Evolutionary conservation across 148 eudicot species (phyloP).

Genomic region (Fagopyrum tataricum): DNA sequence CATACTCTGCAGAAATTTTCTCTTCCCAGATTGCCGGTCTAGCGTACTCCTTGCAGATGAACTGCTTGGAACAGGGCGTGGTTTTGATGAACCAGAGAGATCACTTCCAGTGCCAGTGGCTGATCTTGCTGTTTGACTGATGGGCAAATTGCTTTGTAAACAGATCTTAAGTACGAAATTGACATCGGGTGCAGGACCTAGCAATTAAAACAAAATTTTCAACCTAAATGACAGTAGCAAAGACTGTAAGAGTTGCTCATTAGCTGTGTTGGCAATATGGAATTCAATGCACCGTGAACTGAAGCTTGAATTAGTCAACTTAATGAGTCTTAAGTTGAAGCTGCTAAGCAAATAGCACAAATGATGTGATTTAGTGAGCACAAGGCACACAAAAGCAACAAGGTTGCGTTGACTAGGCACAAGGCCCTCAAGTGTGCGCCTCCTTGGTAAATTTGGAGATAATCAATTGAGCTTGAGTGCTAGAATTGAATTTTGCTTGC

Average conservation of each 20-base stretch:
- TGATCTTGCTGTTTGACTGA: constrained; percentile 35
- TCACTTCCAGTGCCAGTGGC: constrained; percentile 54
- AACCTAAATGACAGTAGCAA: not conserved
- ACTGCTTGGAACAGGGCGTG: constrained; percentile 40
- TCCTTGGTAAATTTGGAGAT: too few species aligned
- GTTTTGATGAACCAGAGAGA: constrained; percentile 58
- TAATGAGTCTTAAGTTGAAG: too few species aligned
- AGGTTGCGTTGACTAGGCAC: too few species aligned
- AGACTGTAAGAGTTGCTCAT: not conserved
- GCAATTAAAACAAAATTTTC: constrained; percentile 14
- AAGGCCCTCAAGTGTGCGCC: too few species aligned
- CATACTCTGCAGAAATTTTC: constrained; percentile 67
- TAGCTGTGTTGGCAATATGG: not conserved
- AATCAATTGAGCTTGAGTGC: too few species aligned
- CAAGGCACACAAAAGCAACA: too few species aligned
- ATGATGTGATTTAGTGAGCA: not conserved
- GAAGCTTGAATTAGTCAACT: too few species aligned
- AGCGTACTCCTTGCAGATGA: constrained; percentile 45
- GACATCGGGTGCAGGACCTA: constrained; percentile 89
- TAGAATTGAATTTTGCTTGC: too few species aligned
- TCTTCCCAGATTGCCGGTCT: constrained; percentile 60
- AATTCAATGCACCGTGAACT: not conserved
- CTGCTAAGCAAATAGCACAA: not conserved
- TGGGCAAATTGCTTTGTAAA: constrained; percentile 71
- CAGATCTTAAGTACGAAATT: constrained; percentile 87